These are phyloP conservation scores for Termitomyces sp. DNA, from an alignment of 768 basidiomycete genomes.

Conservation along the genomic window DNA sequence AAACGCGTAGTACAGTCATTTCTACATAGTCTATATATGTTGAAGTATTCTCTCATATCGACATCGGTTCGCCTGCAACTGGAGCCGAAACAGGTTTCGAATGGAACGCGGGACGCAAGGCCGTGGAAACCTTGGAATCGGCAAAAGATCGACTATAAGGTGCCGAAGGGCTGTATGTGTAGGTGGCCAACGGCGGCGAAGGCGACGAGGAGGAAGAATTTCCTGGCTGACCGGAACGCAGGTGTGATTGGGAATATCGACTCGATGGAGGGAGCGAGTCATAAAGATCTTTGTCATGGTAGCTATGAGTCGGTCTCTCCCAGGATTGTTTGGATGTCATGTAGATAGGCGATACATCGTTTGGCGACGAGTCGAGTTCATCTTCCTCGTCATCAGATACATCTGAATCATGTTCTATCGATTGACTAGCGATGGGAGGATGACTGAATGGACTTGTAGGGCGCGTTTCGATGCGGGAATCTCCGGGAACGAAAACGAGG, in stretches of 20 bases:
- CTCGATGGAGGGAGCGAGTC: background rate
- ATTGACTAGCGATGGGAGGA: slow-evolving; percentile 21
- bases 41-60: background rate
- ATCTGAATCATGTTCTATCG: slow-evolving; percentile 27
- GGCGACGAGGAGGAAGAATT: slow-evolving; percentile 18
- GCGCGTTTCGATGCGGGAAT: slow-evolving; percentile 1
- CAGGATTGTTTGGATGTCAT: slow-evolving; percentile 4
- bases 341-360: slow-evolving; percentile 11
- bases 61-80: slow-evolving; percentile 1
- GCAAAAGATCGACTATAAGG: slow-evolving; percentile 30
- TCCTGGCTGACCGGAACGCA: slow-evolving; percentile 19
- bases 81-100: slow-evolving; percentile 1
- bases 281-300: slow-evolving; percentile 1
- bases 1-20: background rate
- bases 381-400: slow-evolving; percentile 27
- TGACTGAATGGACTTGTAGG: slow-evolving; percentile 9
- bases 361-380: slow-evolving; percentile 20
- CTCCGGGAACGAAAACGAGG: slow-evolving; percentile 19
- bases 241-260: slow-evolving; percentile 16
- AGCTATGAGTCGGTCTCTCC: background rate
- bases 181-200: slow-evolving; percentile 16
- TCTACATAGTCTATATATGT: background rate
- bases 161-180: slow-evolving; percentile 29
- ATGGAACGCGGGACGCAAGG: slow-evolving; percentile 33
- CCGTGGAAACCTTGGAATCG: slow-evolving; percentile 34